These are phyloP conservation scores for Taphrina sp. DNA, from an alignment of 1,139 yeast genomes.

Conservation along the genomic window DNA sequence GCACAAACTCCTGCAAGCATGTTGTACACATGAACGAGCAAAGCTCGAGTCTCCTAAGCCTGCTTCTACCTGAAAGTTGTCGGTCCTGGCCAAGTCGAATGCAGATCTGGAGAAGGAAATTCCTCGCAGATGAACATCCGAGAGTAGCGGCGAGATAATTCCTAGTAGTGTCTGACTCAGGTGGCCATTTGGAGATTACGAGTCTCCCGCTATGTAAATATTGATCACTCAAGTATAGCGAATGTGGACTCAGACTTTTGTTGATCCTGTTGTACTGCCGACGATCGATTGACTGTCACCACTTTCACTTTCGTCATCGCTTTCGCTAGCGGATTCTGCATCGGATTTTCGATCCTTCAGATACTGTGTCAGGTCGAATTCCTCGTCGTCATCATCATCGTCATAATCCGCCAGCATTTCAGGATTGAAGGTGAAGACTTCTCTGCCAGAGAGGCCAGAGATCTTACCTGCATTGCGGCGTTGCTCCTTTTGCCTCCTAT, in stretches of 20 bases:
- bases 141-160: no score
- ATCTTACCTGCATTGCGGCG: constrained; percentile 38
- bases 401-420: constrained; percentile 45
- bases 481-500: constrained; percentile 50
- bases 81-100: no score
- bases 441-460: constrained; percentile 68
- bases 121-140: no score
- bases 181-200: no score
- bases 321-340: constrained; percentile 10
- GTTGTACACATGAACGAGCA: no score
- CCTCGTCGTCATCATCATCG: constrained; percentile 53
- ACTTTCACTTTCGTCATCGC: not conserved
- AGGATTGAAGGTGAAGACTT: constrained; percentile 68
- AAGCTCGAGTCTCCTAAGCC: no score
- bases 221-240: no score
- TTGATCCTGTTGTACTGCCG: constrained; percentile 5
- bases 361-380: constrained; percentile 34
- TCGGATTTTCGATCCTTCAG: constrained; percentile 24
- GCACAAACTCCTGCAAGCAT: no score
- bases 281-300: constrained; percentile 15
- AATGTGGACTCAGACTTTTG: not conserved
- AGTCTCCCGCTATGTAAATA: no score
- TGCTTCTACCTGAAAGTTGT: no score
- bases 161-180: no score
- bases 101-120: no score